phyloP scores from a whole-genome alignment of 768 basidiomycete genomes.

The Podaxis sp. region DNA sequence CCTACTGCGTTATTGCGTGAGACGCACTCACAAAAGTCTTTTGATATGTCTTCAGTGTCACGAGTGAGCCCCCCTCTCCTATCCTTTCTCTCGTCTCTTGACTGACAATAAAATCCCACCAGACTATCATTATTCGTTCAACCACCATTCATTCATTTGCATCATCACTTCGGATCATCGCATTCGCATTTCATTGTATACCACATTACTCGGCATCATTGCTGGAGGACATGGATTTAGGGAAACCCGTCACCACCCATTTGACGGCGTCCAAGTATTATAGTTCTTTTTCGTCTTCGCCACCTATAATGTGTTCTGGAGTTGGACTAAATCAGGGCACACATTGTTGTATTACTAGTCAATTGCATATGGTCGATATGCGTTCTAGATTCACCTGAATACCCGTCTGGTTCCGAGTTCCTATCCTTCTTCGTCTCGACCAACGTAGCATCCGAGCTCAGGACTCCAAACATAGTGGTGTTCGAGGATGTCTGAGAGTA shows the following conservation, averaged over 20 bases:
- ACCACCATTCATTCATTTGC: not conserved
- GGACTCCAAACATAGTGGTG: constrained; percentile 74
- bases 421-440: constrained; percentile 22
- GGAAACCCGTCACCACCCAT: not conserved
- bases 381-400: not conserved
- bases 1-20: constrained; percentile 26
- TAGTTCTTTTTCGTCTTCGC: constrained; percentile 3
- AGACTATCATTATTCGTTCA: constrained; percentile 2
- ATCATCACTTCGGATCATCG: constrained; percentile 1
- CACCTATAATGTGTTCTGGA: constrained; percentile 4
- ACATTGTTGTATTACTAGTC: constrained; percentile 8
- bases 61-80: not conserved
- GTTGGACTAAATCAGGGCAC: not conserved
- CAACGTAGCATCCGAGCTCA: constrained; percentile 42
- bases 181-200: constrained; percentile 1
- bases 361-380: constrained; percentile 9
- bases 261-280: constrained; percentile 11
- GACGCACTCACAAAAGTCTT: not conserved
- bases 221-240: not conserved
- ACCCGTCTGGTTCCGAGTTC: not conserved
- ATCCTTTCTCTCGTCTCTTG: not conserved
- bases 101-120: not conserved
- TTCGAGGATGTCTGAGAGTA: constrained; percentile 57
- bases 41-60: not conserved
- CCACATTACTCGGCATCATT: not conserved